Evolutionary conservation across 148 eudicot genomes (phyloP), one percentile per base, ranked within the genome.

Genomic region (Heliamphora exappendiculata): DNA sequence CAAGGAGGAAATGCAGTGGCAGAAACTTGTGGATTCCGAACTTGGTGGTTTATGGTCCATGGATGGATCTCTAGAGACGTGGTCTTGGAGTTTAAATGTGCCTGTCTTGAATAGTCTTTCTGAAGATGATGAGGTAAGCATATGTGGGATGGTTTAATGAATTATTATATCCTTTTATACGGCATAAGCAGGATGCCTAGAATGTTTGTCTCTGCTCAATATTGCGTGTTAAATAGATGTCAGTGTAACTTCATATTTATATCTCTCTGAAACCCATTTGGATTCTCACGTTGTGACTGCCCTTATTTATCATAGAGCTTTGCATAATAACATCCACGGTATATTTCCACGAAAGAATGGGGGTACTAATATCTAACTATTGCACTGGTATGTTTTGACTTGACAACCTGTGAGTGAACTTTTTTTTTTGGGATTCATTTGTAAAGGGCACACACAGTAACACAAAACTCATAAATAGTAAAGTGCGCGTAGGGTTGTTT

Each of bases 81-180:
- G 99, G 99, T 95, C 99, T 62, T 95, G 98, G 99, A 95, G 99
- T 82, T 86, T 95, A 81, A 95, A 95, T 83, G 91, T 93, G 73
- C 99, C 99, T 26, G 91, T 91, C 81, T 77, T 91, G 85, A 91
- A 88, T 84, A 93, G 98, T 87, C 90, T 91, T 63, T 85, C 99
- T 51, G 90, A 88, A 85, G 94, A 93, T 62, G 93, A 89, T 57
- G 95, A 89, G 94, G 99, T 90, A 77, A 73, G 31, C 16, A 50
- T 73, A 50, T 20, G 33, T 60, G 41, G 26, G 58, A 4, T 66
- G 34, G 41, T 44, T 16, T 12, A 44, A 31, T 64, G 60, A 42
- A 34, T 76, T 19, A 50, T 12, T 39, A 16, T 59, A 28, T 7
- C 19, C 31, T 39, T 67, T 28, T 54, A 22, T 29, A 45, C 29